Percentiles rank a stretch among this genome's conserved stretches.
phyloP scores from a whole-genome alignment of 176 grass and related monocot species.

The Tillandsia fasciculata region DNA sequence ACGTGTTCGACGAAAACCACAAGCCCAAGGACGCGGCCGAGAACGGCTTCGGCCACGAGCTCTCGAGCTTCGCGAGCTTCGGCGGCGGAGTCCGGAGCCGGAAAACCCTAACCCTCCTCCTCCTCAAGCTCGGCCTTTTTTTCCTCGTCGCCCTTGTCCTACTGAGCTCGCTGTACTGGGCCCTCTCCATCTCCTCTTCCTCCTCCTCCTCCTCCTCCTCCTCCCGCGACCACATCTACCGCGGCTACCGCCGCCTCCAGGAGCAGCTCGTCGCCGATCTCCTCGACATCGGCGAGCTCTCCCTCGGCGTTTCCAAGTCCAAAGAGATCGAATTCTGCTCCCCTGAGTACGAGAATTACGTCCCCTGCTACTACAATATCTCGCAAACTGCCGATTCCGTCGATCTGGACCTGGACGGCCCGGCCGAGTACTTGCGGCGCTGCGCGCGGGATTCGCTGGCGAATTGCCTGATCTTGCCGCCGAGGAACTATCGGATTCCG shows the following conservation, averaged over 20 bases:
- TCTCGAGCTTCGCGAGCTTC: neutral
- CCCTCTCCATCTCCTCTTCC: conserved; percentile 58
- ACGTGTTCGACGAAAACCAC: conserved; percentile 25
- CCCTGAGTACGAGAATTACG: conserved; percentile 60
- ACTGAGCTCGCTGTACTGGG: conserved; percentile 56
- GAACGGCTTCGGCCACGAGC: conserved; percentile 44
- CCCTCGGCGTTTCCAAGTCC: conserved; percentile 50
- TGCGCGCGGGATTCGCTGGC: conserved; percentile 40
- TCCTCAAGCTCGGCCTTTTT: conserved; percentile 49
- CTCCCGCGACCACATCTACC: conserved; percentile 23
- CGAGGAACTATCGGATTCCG: conserved; percentile 68
- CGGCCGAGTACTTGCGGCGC: conserved; percentile 58
- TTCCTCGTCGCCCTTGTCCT: conserved; percentile 33
- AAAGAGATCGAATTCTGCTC: conserved; percentile 64
- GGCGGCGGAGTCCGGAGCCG: conserved; percentile 25
- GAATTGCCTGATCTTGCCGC: conserved; percentile 65
- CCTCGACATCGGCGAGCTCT: conserved; percentile 63
- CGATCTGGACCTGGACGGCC: conserved; percentile 43
- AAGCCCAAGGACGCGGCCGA: conserved; percentile 49
- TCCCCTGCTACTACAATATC: conserved; percentile 91
- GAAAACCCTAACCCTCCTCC: conserved; percentile 29
- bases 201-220: conserved; percentile 16
- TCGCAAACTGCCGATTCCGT: conserved; percentile 63
- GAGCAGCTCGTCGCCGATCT: conserved; percentile 83
- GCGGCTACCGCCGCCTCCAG: conserved; percentile 66